Evolutionary conservation across 441 rosid species (phyloP), one percentile per base, ranked within the genome.

Genomic region (Erodium moschatum): DNA sequence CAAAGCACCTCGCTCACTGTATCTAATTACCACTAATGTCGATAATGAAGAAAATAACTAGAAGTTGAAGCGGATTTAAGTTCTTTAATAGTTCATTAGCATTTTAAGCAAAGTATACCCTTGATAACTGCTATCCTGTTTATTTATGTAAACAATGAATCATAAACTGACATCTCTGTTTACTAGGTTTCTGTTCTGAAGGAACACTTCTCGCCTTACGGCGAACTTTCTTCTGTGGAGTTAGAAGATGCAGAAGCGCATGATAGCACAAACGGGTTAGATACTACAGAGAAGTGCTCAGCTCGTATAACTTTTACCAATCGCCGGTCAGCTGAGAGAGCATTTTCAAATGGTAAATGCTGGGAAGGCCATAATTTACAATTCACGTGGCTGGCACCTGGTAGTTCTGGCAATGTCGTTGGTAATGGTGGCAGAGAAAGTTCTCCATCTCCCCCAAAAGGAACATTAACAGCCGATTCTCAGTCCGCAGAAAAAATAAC

Each of bases 301-400:
- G 97, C 81, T 68, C 77, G 66, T 33, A 70, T 95, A 70, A 84
- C 81, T 52, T 95, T 81, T 73, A 72, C 79, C 72, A 81, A 84
- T 44, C 94, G 91, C 6, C 78, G 63, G 16, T 80, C 91, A 35
- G 97, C 97, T 7, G 97, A 90, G 81, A 87, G 74, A 75, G 99
- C 99, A 64, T 90, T 88, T 76, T 61, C 71, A 13, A 87, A 85
- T 78, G 92, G 87, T 78, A 95, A 90, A 80, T 79, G 81, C 76
- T 95, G 97, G 97, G 81, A 84, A 79, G 96, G 89, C 76, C 84
- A 87, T 67, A 77, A 68, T 74, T 81, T 95, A 83, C 86, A 82
- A 81, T 82, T 91, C 60, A 63, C 48, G 44, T 95, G 99, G 99
- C 72, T 81, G 76, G 79, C 79, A 50, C 73, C 85, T 60, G 20